These are phyloP conservation scores for Cladosporium halotolerans DNA, from an alignment of 2,329 filamentous ascomycete species.

Conservation along the genomic window DNA sequence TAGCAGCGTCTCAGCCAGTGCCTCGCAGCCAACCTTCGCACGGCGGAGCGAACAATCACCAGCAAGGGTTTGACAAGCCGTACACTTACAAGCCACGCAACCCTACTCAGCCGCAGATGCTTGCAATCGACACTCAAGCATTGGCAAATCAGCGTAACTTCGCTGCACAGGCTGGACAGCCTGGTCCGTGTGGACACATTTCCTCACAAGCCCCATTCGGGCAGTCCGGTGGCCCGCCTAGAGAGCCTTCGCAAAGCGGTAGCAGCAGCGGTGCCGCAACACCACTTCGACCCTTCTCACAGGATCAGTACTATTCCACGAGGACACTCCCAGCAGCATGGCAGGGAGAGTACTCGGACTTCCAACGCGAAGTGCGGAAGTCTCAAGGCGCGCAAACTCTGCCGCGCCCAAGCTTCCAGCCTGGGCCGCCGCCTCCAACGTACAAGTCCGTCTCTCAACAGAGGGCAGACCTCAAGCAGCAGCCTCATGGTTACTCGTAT, in stretches of 20 bases:
- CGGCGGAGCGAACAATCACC: constrained; percentile 2
- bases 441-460: constrained; percentile 24
- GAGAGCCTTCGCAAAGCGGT: neutral
- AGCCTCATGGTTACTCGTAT: neutral
- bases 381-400: constrained; percentile 26
- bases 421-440: constrained; percentile 18
- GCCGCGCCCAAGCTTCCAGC: constrained; percentile 22
- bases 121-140: constrained; percentile 26
- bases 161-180: constrained; percentile 17
- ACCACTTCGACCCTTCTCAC: constrained; percentile 29
- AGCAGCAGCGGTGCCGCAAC: constrained; percentile 13
- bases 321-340: constrained; percentile 31
- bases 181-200: neutral
- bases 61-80: constrained; percentile 23
- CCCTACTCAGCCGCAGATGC: constrained; percentile 23
- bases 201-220: neutral
- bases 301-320: constrained; percentile 33
- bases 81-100: constrained; percentile 35
- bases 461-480: constrained; percentile 21
- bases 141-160: constrained; percentile 27
- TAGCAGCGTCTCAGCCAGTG: constrained; percentile 17
- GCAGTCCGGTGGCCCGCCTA: neutral
- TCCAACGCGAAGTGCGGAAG: constrained; percentile 23
- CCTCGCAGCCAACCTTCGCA: constrained; percentile 8
- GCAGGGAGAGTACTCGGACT: constrained; percentile 31